Conservation (phyloP, 2,329 filamentous ascomycete genomes). For the Metarhizium sp. region DNA sequence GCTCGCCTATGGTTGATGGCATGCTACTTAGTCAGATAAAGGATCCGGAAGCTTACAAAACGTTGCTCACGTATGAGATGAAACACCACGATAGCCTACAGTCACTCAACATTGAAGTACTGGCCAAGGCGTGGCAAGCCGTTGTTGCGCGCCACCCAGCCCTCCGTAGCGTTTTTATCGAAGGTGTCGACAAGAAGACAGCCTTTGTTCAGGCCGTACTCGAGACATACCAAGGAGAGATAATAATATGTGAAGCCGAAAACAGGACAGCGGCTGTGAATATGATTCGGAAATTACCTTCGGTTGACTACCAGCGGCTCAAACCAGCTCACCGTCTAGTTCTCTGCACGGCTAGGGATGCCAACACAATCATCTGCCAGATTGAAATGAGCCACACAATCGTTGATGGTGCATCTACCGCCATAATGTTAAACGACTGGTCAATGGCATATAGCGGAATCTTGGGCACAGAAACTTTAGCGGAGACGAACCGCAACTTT, state of each 20-base stretch:
- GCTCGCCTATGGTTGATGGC: conserved; percentile 27
- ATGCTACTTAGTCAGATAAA: conserved; percentile 23
- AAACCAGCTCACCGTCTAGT: conserved; percentile 3
- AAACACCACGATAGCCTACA: not conserved
- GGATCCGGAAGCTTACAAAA: conserved; percentile 10
- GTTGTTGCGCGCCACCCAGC: conserved; percentile 7
- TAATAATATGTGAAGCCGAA: not conserved
- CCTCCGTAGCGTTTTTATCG: conserved; percentile 7
- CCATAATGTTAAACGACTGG: conserved; percentile 5
- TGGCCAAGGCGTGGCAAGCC: conserved; percentile 10
- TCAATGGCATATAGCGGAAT: conserved; percentile 1
- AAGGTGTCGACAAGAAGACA: conserved; percentile 1
- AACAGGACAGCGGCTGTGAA: not conserved
- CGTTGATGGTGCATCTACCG: conserved; percentile 22
- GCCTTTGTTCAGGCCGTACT: conserved; percentile 6
- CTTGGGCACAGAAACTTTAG: not conserved
- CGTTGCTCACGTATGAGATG: conserved; percentile 11
- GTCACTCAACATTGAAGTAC: conserved; percentile 1
- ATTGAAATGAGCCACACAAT: conserved; percentile 7
- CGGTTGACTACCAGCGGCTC: conserved; percentile 1
- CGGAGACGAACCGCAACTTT: conserved; percentile 3
- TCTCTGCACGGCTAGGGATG: not conserved
- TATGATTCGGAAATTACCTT: not conserved
- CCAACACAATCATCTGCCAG: not conserved
- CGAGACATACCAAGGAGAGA: not conserved